Evolutionary conservation across 2,329 filamentous ascomycete genomes (phyloP).

Genomic region (Arthroderma sp.): DNA sequence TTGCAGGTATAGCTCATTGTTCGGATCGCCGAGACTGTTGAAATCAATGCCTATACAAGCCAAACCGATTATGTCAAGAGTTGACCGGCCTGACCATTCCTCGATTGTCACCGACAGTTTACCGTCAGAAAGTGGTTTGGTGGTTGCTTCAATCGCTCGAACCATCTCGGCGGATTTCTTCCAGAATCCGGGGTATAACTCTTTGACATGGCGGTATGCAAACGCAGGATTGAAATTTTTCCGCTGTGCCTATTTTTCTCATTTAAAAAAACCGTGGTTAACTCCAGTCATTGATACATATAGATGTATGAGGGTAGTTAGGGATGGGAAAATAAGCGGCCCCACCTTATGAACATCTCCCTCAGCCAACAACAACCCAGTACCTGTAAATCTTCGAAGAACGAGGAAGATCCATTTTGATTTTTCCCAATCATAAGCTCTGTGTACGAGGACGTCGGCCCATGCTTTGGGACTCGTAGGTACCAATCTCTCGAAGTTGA

Average conservation of each 20-base stretch:
- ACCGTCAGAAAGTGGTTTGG: constrained; percentile 24
- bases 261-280: neutral
- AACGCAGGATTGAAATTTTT: constrained; percentile 74
- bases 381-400: constrained; percentile 26
- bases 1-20: constrained; percentile 18
- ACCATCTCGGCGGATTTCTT: constrained; percentile 57
- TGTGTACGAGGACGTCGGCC: constrained; percentile 56
- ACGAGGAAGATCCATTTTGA: constrained; percentile 36
- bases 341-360: constrained; percentile 72
- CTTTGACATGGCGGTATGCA: constrained; percentile 71
- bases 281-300: neutral
- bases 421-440: constrained; percentile 58
- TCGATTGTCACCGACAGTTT: constrained; percentile 33
- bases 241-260: constrained; percentile 41
- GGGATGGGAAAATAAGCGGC: neutral
- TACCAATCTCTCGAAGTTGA: constrained; percentile 52
- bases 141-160: constrained; percentile 38
- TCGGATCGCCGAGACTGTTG: constrained; percentile 44
- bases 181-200: constrained; percentile 79
- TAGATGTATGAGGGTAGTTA: neutral
- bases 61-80: constrained; percentile 62
- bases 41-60: constrained; percentile 63
- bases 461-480: constrained; percentile 50
- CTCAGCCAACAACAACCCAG: constrained; percentile 56
- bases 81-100: constrained; percentile 53